Evolutionary conservation across 768 basidiomycete genomes (phyloP), one percentile per base, ranked within the genome.

Genomic region (Peribolospora kevripleyi): DNA sequence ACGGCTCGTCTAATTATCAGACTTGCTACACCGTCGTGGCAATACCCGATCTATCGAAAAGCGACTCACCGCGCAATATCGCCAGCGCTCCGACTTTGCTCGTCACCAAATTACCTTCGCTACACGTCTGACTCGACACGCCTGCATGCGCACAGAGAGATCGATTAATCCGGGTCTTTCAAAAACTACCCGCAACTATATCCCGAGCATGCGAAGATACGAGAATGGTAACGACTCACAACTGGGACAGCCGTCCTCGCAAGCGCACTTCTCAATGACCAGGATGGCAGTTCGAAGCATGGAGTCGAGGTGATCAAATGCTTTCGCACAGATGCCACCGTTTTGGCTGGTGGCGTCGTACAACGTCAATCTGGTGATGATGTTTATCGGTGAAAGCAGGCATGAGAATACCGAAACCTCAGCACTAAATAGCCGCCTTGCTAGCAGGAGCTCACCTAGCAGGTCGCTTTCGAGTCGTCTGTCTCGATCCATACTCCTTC

Each of bases 281-380:
- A 73, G 67, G 25, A 74, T 71, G 0, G 84, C 82, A 55, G 76
- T 73, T 6, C 64, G 67, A 25, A 87, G 66, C 48, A 82, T 69
- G 46, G 75, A 72, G 7, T 67, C 75, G 54, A 65, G 75, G 60
- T 83, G 77, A 61, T 88, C 87, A 62, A 87, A 87, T 3, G 81
- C 84, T 62, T 79, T 84, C 3, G 77, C 75, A 40, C 81, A 75
- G 5, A 81, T 71, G 0, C 82, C 81, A 13, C 81, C 80, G n/a
- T 72, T 73, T 61, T 75, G 77, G 1, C 80, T 82, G 7, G 75
- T 69, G 14, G 72, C 65, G 57, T 88, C 86, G 61, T 83, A 87
- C 61, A 90, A 82, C 45, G 88, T 78, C 25, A 91, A 67, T 59
- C 84, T 84, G 57, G 8, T 36, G 55, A 43, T 51, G 42, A 42